A percentile compares a stretch with the other conserved stretches of the same genome.
Evolutionary conservation across 352 stramenopile species (phyloP).

Genomic region (Phytophthora fragariae): DNA sequence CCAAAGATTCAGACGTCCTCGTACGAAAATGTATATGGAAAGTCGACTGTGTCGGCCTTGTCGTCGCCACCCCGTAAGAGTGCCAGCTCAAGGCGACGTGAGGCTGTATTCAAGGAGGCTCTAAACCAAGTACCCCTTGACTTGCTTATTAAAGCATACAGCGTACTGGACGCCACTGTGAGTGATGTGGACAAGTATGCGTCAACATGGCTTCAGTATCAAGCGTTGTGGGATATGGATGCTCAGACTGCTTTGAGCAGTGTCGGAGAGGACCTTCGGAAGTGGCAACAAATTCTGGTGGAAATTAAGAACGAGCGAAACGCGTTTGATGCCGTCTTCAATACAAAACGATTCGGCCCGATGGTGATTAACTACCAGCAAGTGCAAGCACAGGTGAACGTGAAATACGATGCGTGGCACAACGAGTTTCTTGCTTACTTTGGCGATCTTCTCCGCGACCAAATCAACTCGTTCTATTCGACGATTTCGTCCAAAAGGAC

Average conservation of each 20-base stretch:
- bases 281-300: conserved; percentile 97
- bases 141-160: conserved; percentile 82
- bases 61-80: conserved; percentile 73
- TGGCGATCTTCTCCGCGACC: conserved; percentile 92
- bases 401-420: conserved; percentile 99
- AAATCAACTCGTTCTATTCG: conserved; percentile 92
- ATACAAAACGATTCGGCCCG: conserved; percentile 91
- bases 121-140: conserved; percentile 62
- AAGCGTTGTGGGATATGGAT: conserved; percentile 99
- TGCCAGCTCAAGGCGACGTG: conserved; percentile 59
- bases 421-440: conserved; percentile 98
- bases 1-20: conserved; percentile 89
- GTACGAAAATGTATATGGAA: conserved; percentile 90
- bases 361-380: conserved; percentile 93
- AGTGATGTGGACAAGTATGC: conserved; percentile 94
- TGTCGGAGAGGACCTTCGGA: conserved; percentile 94
- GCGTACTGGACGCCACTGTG: conserved; percentile 77
- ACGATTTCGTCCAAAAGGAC: conserved; percentile 87
- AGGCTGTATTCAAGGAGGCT: conserved; percentile 79
- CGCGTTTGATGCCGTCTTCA: conserved; percentile 94
- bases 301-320: conserved; percentile 96
- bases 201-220: conserved; percentile 97
- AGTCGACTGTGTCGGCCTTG: conserved; percentile 63
- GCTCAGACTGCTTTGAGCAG: conserved; percentile 92
- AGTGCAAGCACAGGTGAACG: conserved; percentile 94